A percentile compares a stretch with the other conserved stretches of the same genome.
Conservation (phyloP, 306 rosid genomes). For the Trichosanthes truncata region DNA sequence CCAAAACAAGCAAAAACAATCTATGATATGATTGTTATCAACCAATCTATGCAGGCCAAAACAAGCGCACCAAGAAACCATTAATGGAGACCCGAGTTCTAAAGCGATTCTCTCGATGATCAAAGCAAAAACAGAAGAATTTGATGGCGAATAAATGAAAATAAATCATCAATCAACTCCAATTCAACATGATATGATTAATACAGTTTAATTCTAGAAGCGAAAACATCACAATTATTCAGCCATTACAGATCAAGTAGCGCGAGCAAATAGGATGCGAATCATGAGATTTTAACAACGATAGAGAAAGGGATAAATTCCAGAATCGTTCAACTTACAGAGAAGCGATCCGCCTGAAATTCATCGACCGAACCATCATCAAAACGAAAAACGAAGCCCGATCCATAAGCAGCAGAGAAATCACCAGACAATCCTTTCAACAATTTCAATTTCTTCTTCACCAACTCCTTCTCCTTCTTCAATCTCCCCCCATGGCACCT, state of each 20-base stretch:
- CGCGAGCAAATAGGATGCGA: neutral
- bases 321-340: slow-evolving; percentile 27
- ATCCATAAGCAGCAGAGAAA: slow-evolving; percentile 22
- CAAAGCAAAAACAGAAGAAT: neutral
- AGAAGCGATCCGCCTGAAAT: slow-evolving; percentile 26
- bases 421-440: slow-evolving; percentile 36
- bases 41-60: no score
- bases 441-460: slow-evolving; percentile 51
- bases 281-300: neutral
- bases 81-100: neutral
- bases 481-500: slow-evolving; percentile 14
- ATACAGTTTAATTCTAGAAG: neutral
- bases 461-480: slow-evolving; percentile 31
- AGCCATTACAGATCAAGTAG: neutral
- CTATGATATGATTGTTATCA: no score
- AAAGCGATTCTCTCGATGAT: neutral
- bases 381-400: slow-evolving; percentile 24
- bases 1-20: no score
- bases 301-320: neutral
- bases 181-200: neutral
- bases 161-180: neutral
- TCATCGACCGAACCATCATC: slow-evolving; percentile 20
- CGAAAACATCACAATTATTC: neutral
- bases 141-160: neutral
- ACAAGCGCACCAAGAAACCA: neutral